Evolutionary conservation across 2,329 filamentous ascomycete species (phyloP).

Genomic region (Pseudogymnoascus sp.): DNA sequence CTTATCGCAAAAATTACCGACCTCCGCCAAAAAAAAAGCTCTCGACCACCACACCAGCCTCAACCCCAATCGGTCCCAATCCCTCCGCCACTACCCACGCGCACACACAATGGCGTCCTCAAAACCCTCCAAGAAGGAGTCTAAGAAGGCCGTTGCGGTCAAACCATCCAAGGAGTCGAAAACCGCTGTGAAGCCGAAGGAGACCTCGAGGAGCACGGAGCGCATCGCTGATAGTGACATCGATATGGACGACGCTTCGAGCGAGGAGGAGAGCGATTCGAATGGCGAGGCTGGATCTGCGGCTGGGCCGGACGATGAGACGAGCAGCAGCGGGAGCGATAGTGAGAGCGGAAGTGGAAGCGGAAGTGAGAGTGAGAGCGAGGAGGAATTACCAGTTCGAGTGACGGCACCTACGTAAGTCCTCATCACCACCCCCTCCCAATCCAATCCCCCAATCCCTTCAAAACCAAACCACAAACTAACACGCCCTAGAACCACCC

Average conservation of each 20-base stretch:
- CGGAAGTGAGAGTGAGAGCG: constrained; percentile 25
- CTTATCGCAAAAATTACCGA: constrained; percentile 7
- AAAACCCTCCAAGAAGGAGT: constrained; percentile 14
- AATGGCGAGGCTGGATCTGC: constrained; percentile 19
- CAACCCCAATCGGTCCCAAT: background rate
- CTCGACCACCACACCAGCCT: background rate
- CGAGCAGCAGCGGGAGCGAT: constrained; percentile 12
- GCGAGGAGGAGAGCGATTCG: constrained; percentile 13
- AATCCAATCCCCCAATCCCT: constrained; percentile 7
- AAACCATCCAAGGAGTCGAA: constrained; percentile 18
- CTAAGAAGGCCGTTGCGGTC: constrained; percentile 19
- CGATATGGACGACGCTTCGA: constrained; percentile 14
- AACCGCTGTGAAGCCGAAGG: constrained; percentile 18
- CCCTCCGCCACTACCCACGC: background rate
- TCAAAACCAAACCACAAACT: constrained; percentile 7
- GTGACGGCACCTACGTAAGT: constrained; percentile 9
- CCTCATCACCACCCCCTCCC: constrained; percentile 6
- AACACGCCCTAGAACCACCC: constrained; percentile 13
- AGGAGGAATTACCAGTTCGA: constrained; percentile 23
- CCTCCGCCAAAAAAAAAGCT: constrained; percentile 8
- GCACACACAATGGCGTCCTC: background rate
- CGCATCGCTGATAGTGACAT: constrained; percentile 23
- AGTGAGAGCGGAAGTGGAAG: constrained; percentile 23
- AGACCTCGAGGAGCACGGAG: constrained; percentile 24
- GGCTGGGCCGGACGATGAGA: constrained; percentile 15